These are phyloP conservation scores for Aspergillus neoniger DNA, from an alignment of 2,329 filamentous ascomycete species.

Conservation along the genomic window DNA sequence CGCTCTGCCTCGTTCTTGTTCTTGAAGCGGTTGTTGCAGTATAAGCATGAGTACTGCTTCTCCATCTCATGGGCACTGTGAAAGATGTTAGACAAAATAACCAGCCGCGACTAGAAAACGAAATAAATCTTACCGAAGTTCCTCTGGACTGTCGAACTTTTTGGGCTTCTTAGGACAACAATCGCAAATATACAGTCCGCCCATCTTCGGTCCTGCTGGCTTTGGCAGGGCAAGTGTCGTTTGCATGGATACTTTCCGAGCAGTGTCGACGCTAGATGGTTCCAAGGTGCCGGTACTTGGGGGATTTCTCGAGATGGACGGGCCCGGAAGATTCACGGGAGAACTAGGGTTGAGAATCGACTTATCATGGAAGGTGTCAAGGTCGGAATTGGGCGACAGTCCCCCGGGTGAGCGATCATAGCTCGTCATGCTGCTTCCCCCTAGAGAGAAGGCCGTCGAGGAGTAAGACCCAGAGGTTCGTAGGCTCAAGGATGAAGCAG, in stretches of 20 bases:
- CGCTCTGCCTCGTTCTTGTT: conserved; percentile 98
- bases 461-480: conserved; percentile 62
- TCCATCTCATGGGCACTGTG: conserved; percentile 82
- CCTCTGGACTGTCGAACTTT: conserved; percentile 83
- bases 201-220: conserved; percentile 48
- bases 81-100: neutral
- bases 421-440: conserved; percentile 66
- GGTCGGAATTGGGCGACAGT: conserved; percentile 60
- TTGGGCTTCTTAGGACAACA: conserved; percentile 97
- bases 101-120: neutral
- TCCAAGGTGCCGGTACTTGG: conserved; percentile 43
- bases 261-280: conserved; percentile 38
- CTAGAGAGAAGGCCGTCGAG: conserved; percentile 61
- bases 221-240: conserved; percentile 36
- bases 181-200: conserved; percentile 74
- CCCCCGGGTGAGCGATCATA: conserved; percentile 64
- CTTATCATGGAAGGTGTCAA: conserved; percentile 56
- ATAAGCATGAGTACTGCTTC: conserved; percentile 93
- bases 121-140: conserved; percentile 69
- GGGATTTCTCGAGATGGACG: conserved; percentile 37
- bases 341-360: conserved; percentile 52
- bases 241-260: conserved; percentile 53
- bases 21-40: conserved; percentile 94
- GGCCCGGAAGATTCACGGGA: conserved; percentile 44
- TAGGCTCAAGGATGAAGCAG: conserved; percentile 63